Percentiles rank a stretch among this genome's conserved stretches.
These are phyloP conservation scores for Cymbidium sinense DNA, from an alignment of 106 monocot genomes.

Conservation along the genomic window DNA sequence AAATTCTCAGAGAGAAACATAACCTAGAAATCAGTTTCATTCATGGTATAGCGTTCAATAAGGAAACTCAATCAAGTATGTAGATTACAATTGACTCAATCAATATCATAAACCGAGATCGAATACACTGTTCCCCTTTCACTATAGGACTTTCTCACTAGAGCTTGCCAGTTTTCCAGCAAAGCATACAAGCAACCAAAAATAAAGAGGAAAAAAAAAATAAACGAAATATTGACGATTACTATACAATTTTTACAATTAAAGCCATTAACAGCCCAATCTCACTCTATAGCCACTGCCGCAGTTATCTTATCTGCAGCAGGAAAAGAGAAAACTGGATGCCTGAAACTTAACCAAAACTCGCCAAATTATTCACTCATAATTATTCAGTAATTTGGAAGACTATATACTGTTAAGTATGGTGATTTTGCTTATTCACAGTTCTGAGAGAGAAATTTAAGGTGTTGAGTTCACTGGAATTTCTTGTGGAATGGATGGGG, in stretches of 20 bases:
- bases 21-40: too few relatives aligned
- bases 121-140: background rate
- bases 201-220: background rate
- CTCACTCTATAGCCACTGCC: background rate
- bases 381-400: background rate
- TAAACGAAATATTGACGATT: background rate
- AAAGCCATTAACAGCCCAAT: background rate
- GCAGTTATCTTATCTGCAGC: background rate
- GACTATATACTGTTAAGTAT: background rate
- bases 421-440: background rate
- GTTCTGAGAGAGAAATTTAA: conserved; percentile 11
- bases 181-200: background rate
- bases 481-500: conserved; percentile 39
- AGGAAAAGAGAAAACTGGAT: background rate
- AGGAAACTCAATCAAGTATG: background rate
- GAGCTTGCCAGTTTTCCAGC: background rate
- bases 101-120: background rate
- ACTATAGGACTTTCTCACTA: background rate
- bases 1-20: too few relatives aligned
- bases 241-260: background rate
- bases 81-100: background rate
- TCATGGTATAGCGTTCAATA: too few relatives aligned
- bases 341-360: background rate
- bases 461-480: conserved; percentile 64
- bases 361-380: background rate